A percentile compares a stretch with the other conserved stretches of the same genome.
Conservation (phyloP, 2,329 filamentous ascomycete species). For the Colletotrichum graminicola region DNA sequence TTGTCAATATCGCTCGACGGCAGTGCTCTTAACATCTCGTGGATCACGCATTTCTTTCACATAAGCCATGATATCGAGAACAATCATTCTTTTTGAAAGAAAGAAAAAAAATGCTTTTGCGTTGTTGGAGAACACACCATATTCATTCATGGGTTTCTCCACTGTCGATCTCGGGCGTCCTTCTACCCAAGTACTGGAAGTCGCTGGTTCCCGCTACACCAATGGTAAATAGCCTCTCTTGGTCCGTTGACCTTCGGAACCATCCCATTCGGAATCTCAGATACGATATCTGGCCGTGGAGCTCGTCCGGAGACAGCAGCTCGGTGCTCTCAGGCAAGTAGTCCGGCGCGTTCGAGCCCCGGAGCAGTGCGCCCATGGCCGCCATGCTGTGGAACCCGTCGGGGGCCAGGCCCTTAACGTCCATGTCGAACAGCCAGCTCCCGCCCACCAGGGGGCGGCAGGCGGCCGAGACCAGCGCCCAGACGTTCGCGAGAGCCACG, state of each 20-base stretch:
- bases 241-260: not conserved
- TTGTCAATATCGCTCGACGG: too few species aligned
- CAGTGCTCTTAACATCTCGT: too few species aligned
- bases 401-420: constrained; percentile 26
- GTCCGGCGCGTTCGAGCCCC: constrained; percentile 4
- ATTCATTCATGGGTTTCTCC: not conserved
- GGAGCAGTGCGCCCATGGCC: constrained; percentile 1
- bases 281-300: not conserved
- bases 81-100: too few species aligned
- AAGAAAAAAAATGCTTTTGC: too few species aligned
- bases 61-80: too few species aligned
- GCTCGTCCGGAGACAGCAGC: not conserved
- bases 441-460: not conserved
- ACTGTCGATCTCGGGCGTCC: not conserved
- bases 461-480: not conserved
- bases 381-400: constrained; percentile 7
- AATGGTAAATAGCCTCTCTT: constrained; percentile 7
- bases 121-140: not conserved
- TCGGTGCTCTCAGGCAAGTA: not conserved
- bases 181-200: not conserved
- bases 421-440: constrained; percentile 1
- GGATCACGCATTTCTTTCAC: too few species aligned
- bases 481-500: not conserved
- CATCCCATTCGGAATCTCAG: constrained; percentile 21
- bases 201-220: not conserved